phyloP scores from a whole-genome alignment of 2,329 filamentous ascomycete species.

The Penicillium sp. region DNA sequence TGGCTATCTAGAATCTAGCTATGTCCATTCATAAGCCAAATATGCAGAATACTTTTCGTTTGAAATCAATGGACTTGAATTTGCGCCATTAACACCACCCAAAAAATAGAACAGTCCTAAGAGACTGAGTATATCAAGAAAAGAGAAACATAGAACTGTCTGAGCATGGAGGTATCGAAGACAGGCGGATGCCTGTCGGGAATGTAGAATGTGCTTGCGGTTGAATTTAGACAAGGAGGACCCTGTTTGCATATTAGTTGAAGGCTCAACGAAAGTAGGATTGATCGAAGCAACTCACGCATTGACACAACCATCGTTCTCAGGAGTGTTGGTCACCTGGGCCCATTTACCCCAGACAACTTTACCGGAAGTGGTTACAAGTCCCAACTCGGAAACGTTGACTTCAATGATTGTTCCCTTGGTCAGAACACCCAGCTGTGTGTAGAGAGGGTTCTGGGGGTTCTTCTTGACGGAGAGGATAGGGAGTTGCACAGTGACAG shows the following conservation, averaged over 20 bases:
- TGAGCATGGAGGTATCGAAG: conserved; percentile 24
- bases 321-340: conserved; percentile 52
- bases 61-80: conserved; percentile 21
- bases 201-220: conserved; percentile 13
- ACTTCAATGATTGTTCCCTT: conserved; percentile 85
- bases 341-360: conserved; percentile 88
- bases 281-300: conserved; percentile 10
- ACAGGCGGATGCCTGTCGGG: conserved; percentile 16
- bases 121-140: conserved; percentile 18
- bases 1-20: conserved; percentile 22
- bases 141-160: conserved; percentile 19
- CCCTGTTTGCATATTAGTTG: conserved; percentile 7
- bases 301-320: conserved; percentile 17
- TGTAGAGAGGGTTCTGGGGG: conserved; percentile 85
- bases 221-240: conserved; percentile 24
- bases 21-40: conserved; percentile 15
- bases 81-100: conserved; percentile 27
- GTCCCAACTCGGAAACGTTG: conserved; percentile 84
- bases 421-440: conserved; percentile 83
- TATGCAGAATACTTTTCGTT: conserved; percentile 26
- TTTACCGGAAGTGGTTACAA: conserved; percentile 88
- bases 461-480: conserved; percentile 79
- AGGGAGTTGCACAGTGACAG: conserved; percentile 81
- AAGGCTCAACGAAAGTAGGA: neutral
- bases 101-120: conserved; percentile 19